phyloP scores from a whole-genome alignment of 129 eudicot species.

The Cynara cardunculus region DNA sequence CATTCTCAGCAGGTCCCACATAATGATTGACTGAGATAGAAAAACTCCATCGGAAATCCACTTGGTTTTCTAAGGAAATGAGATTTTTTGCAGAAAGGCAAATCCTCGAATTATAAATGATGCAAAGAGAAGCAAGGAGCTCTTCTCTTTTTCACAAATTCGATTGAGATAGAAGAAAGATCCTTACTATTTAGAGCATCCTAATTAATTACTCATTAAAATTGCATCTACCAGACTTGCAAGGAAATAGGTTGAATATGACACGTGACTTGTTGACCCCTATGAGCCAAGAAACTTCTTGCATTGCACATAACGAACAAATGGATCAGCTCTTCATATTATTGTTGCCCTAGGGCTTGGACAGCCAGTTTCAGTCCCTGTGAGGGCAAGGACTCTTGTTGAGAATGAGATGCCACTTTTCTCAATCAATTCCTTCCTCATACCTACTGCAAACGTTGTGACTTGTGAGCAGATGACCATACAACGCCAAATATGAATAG shows the following conservation, averaged over 20 bases:
- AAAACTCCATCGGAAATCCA: background rate
- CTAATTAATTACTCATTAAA: background rate
- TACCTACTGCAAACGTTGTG: background rate
- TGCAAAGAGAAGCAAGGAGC: background rate
- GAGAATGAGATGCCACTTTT: background rate
- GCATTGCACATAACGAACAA: background rate
- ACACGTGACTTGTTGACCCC: constrained; percentile 5
- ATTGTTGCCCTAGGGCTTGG: constrained; percentile 4
- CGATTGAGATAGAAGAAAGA: background rate
- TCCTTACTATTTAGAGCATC: constrained; percentile 1
- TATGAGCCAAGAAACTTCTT: background rate
- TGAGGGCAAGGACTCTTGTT: background rate
- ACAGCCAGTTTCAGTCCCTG: background rate
- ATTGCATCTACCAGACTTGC: background rate
- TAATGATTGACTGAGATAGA: background rate
- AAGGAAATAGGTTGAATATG: background rate
- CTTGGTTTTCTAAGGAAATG: background rate
- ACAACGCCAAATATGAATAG: background rate
- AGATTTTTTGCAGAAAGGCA: background rate
- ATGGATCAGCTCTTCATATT: background rate
- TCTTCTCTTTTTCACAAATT: background rate
- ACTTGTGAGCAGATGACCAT: background rate
- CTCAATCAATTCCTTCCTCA: background rate
- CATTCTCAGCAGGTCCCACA: background rate
- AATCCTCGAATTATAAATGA: background rate